Evolutionary conservation across 176 grass and related monocot genomes (phyloP), one percentile per base, ranked within the genome.

Genomic region (Chloris gayana): DNA sequence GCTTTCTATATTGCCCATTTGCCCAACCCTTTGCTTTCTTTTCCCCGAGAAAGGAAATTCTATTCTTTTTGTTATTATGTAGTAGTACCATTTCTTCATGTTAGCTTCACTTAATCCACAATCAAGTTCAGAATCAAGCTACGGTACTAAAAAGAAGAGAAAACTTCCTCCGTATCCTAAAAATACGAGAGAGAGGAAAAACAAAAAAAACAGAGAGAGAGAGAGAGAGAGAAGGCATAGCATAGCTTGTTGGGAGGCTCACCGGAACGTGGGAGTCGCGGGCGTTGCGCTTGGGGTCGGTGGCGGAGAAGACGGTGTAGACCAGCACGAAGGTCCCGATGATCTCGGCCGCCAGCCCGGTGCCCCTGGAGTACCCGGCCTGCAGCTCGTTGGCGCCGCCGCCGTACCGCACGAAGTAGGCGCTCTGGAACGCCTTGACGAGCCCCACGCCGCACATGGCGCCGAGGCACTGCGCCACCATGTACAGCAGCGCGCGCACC

Each of bases 261-360:
- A 99, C 97, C 75, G 97, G 96, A 34, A 99, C 84, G 80, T 99
- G 96, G 0, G 96, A 99, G 85, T 99, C 96, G 66, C 96, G 96
- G 29, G 96, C 96, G 85, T 50, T 99, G 86, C 96, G 96, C 87
- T 99, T 99, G 70, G 96, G 93, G 64, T 99, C 96, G 63, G 96
- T 99, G 82, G 96, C 96, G 60, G 96, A 93, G 96, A 99, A 99
- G 89, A 99, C 96, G 68, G 96, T 99, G 93, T 99, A 99, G 13
- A 95, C 93, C 26, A 99, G 97, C 2, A 99, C 97, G 79, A 99
- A 96, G 37, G 97, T 99, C 44, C 97, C 97, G 82, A 96, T 90
- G 84, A 99, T 99, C 93, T 99, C 97, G 1, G 97, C 97, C 9
- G 84, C 93, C 38, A 99, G 90, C 3, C 96, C 96, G 1, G 96